A percentile compares a stretch with the other conserved stretches of the same genome.
Evolutionary conservation across 306 rosid species (phyloP).

Genomic region (Arachis hypogaea): DNA sequence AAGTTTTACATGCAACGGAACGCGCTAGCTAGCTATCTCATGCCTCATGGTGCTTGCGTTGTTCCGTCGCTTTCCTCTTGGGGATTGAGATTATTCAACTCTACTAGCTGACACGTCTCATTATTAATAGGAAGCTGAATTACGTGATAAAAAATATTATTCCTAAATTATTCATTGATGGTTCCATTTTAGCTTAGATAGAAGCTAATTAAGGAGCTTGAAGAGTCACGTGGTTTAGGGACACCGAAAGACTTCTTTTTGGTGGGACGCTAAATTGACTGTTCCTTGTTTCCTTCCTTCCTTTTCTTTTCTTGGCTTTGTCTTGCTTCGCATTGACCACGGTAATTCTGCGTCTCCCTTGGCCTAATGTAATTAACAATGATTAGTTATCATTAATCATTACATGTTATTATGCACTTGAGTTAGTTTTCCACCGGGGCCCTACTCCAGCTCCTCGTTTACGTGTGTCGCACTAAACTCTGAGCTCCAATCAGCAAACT

Average conservation of each 20-base stretch:
- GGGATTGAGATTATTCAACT: slow-evolving; percentile 22
- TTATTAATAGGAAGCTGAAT: not conserved
- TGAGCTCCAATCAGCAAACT: no score
- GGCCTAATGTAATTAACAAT: slow-evolving; percentile 7
- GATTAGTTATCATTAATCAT: slow-evolving; percentile 4
- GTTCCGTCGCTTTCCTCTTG: slow-evolving; percentile 19
- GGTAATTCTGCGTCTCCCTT: not conserved
- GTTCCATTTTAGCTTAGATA: no score
- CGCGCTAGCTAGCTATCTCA: not conserved
- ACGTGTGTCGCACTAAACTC: not conserved
- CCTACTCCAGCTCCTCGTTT: not conserved
- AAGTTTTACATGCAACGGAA: not conserved
- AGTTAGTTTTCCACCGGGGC: not conserved
- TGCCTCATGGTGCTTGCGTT: not conserved
- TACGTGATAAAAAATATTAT: no score
- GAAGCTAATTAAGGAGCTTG: no score
- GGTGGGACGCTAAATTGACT: slow-evolving; percentile 37
- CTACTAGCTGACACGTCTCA: not conserved
- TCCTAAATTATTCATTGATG: no score
- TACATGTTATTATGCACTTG: not conserved
- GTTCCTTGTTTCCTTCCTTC: not conserved
- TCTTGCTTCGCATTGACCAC: not conserved
- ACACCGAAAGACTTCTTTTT: slow-evolving; percentile 20
- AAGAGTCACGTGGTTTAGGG: slow-evolving; percentile 17
- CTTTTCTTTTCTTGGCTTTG: not conserved